Evolutionary conservation across 2,329 filamentous ascomycete species (phyloP), one percentile per base, ranked within the genome.

Genomic region (Colletotrichum brevisporum): DNA sequence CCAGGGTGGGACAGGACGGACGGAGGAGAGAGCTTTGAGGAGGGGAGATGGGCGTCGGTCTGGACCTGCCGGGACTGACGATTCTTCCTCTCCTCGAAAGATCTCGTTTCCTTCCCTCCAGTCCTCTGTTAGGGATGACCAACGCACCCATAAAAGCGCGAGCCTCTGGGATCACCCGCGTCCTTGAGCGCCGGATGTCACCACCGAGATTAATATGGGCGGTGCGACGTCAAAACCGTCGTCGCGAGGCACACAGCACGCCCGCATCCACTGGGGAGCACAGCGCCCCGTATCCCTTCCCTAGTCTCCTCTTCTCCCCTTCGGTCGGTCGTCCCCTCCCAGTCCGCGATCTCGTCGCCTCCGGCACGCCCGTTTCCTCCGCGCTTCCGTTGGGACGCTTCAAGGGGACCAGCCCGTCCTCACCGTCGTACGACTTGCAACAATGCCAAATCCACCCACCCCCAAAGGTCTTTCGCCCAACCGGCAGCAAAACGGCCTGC

Each of bases 401-500:
- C 13, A 43, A 16, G 13, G 13, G 41, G 41, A 43, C 41, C 13
- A 43, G 41, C 41, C 41, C 41, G 16, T 16, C 41, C 13, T 12
- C n/a, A n/a, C 12, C 41, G 41, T 43, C 16, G 41, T 43, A 13
- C 41, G 41, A 43, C 41, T n/a, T 15, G 10, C 21, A 24, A 15
- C 13, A n/a, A 15, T 36, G 31, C 8, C 31, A 8, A 36, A 3
- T 12, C 1, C 41, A 43, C 13, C 41, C 41, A 15, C 31, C 2
- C 8, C 18, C 45, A 16, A 10, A 36, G 31, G 8, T 36, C n/a
- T 8, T 50, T n/a, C 36, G 31, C 31, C 31, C 31, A 36, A 36
- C 31, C n/a, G 15, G 6, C 59, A 45, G 39, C 50, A 21, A 47
- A 62, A 54, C 59, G 50, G 59, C 50, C 47, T 54, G 59, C 50